A percentile compares a stretch with the other conserved stretches of the same genome.
Conservation (phyloP, 257 asterid species). For the Handroanthus guayacan region DNA sequence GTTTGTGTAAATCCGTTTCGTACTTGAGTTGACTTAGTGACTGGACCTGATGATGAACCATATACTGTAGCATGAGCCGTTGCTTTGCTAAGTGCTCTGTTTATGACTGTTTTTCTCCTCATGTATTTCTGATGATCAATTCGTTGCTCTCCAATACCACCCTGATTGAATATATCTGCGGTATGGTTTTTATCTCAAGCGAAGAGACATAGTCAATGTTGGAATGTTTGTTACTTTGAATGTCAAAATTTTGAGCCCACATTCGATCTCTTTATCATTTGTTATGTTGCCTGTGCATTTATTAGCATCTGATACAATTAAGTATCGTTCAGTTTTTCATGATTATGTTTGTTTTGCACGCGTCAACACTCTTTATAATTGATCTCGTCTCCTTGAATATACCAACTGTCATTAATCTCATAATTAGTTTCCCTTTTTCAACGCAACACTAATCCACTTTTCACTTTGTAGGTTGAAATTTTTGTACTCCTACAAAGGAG, state of each 20-base stretch:
- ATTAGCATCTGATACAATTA: background rate
- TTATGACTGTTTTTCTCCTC: background rate
- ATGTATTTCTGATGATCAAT: too few species aligned
- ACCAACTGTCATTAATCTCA: background rate
- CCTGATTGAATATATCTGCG: background rate
- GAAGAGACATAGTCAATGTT: background rate
- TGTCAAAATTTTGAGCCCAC: background rate
- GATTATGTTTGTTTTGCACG: background rate
- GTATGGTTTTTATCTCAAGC: background rate
- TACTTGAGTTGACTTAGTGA: background rate
- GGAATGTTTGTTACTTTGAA: background rate
- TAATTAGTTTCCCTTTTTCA: background rate
- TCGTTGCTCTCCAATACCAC: background rate
- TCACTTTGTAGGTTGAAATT: conserved; percentile 17
- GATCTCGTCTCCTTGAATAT: background rate
- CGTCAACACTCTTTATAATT: background rate
- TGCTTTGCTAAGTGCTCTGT: background rate
- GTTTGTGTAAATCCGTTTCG: background rate
- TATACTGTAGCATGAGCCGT: too few species aligned
- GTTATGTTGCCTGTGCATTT: background rate
- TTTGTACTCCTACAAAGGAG: background rate
- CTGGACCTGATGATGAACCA: too few species aligned
- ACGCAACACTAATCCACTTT: too few species aligned
- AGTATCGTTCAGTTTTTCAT: background rate
- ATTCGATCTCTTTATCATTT: background rate